Percentiles rank a stretch among this genome's conserved stretches.
These are phyloP conservation scores for Chamaecrista fasciculata DNA, from an alignment of 306 rosid genomes.

Conservation along the genomic window DNA sequence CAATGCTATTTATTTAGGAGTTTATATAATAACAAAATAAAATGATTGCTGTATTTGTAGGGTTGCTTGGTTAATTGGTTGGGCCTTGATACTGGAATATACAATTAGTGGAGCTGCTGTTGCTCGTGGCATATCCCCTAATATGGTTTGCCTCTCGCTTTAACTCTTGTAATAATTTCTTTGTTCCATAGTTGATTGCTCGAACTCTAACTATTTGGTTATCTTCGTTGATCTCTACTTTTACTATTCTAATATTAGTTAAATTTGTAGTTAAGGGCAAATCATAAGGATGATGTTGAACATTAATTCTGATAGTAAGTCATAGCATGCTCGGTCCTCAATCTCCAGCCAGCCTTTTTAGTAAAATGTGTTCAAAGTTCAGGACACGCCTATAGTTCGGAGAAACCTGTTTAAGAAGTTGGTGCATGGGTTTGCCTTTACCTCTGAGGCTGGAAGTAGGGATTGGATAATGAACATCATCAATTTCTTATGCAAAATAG, in stretches of 20 bases:
- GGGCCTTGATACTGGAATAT: slow-evolving; percentile 88
- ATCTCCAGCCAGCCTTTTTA: neutral
- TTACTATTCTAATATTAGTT: neutral
- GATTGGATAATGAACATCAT: neutral
- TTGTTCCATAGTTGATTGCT: slow-evolving; percentile 8
- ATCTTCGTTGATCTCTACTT: neutral
- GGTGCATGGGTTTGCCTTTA: neutral
- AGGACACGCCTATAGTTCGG: neutral
- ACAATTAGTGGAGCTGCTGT: slow-evolving; percentile 84
- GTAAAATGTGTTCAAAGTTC: neutral
- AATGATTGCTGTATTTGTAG: slow-evolving; percentile 41
- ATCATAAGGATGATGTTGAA: neutral
- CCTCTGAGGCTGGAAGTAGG: neutral
- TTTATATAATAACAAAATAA: slow-evolving; percentile 1
- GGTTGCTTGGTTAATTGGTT: slow-evolving; percentile 94
- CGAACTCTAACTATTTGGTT: slow-evolving; percentile 9
- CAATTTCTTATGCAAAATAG: neutral
- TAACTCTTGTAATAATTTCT: slow-evolving; percentile 3
- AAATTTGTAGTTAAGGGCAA: neutral
- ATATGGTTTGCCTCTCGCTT: slow-evolving; percentile 54
- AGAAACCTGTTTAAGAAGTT: neutral
- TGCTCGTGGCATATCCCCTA: slow-evolving; percentile 93
- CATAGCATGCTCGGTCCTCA: neutral
- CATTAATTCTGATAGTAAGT: neutral
- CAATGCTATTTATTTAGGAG: neutral